Evolutionary conservation across 805 yeast genomes (phyloP).

Genomic region (Saccharomycopsis capsularis): DNA sequence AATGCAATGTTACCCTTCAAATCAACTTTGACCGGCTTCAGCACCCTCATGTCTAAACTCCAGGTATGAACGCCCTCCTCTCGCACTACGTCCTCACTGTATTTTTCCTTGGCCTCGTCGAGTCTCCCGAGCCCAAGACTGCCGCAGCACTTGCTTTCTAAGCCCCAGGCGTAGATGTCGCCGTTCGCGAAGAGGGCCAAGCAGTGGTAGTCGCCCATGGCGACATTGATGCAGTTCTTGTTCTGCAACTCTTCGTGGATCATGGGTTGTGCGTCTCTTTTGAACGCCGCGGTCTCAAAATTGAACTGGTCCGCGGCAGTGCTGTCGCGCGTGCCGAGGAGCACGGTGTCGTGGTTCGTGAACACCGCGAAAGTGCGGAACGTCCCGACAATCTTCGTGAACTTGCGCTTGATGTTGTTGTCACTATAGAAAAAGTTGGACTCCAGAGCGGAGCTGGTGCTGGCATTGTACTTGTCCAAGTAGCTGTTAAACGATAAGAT

Average conservation of each 20-base stretch:
- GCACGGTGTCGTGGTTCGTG: constrained; percentile 38
- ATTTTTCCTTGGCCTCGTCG: constrained; percentile 22
- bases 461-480: constrained; percentile 24
- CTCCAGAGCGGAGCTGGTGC: not conserved
- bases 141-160: constrained; percentile 56
- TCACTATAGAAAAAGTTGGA: not conserved
- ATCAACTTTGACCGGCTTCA: constrained; percentile 37
- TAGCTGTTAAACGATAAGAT: constrained; percentile 30
- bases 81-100: constrained; percentile 25
- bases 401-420: constrained; percentile 22
- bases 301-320: constrained; percentile 19
- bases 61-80: constrained; percentile 26
- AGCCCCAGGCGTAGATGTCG: constrained; percentile 57
- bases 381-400: constrained; percentile 49
- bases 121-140: constrained; percentile 57
- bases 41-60: constrained; percentile 25
- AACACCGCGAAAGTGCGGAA: constrained; percentile 49
- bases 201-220: constrained; percentile 66
- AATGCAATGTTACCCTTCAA: constrained; percentile 39
- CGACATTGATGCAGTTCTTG: constrained; percentile 45
- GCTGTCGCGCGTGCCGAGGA: constrained; percentile 12
- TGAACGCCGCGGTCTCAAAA: constrained; percentile 30
- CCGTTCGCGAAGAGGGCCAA: constrained; percentile 59
- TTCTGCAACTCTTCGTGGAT: constrained; percentile 39
- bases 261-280: constrained; percentile 27